These are phyloP conservation scores for Neofusicoccum parvum DNA, from an alignment of 2,329 filamentous ascomycete species.

Conservation along the genomic window DNA sequence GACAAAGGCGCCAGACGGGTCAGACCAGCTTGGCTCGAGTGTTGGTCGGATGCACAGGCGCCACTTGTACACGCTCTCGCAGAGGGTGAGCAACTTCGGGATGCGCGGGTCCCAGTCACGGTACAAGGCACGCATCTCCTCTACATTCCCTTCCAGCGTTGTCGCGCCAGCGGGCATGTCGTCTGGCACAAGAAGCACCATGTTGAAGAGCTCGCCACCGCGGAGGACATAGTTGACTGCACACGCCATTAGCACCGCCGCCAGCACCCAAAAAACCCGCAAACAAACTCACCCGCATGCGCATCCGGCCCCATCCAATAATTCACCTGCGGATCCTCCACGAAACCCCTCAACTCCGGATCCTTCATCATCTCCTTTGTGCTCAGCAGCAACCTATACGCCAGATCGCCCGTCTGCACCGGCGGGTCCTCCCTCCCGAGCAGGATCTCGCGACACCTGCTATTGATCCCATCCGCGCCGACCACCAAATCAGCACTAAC, in stretches of 20 bases:
- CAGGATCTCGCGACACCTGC: slow-evolving; percentile 48
- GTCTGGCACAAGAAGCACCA: slow-evolving; percentile 55
- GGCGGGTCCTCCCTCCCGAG: slow-evolving; percentile 51
- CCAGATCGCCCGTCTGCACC: slow-evolving; percentile 53
- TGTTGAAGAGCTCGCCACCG: slow-evolving; percentile 53
- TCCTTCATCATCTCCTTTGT: slow-evolving; percentile 51
- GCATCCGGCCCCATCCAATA: slow-evolving; percentile 57
- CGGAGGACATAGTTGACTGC: slow-evolving; percentile 54
- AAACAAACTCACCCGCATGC: slow-evolving; percentile 43
- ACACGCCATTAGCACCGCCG: not conserved
- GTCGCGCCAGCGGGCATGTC: slow-evolving; percentile 50
- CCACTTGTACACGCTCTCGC: slow-evolving; percentile 64
- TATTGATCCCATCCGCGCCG: slow-evolving; percentile 53
- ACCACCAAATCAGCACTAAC: slow-evolving; percentile 46
- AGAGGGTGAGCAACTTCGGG: slow-evolving; percentile 59
- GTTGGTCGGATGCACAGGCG: slow-evolving; percentile 59
- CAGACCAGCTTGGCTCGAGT: slow-evolving; percentile 58
- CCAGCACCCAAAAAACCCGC: not conserved
- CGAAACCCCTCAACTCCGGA: slow-evolving; percentile 47
- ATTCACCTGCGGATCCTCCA: slow-evolving; percentile 53
- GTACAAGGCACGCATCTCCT: slow-evolving; percentile 58
- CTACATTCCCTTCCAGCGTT: slow-evolving; percentile 53
- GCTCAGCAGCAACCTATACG: slow-evolving; percentile 52
- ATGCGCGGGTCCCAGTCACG: slow-evolving; percentile 58
- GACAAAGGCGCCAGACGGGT: slow-evolving; percentile 58